These are phyloP conservation scores for Boletus huronensis DNA, from an alignment of 768 basidiomycete species.

Conservation along the genomic window DNA sequence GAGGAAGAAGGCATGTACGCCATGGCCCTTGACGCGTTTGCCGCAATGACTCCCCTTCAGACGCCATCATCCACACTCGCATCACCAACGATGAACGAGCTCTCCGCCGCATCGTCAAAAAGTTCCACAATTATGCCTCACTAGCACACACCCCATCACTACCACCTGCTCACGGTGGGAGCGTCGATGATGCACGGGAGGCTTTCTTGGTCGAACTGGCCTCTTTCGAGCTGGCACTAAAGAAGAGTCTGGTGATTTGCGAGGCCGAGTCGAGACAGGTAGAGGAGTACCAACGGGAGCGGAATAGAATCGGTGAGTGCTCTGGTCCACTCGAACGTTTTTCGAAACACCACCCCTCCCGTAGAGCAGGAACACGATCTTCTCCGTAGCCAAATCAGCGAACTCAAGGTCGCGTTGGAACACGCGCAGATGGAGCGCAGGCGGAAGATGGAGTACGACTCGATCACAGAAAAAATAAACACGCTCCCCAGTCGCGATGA, in stretches of 20 bases:
- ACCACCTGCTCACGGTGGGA: slow-evolving; percentile 25
- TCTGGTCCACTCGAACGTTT: neutral
- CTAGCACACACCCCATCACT: slow-evolving; percentile 49
- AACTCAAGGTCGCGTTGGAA: slow-evolving; percentile 71
- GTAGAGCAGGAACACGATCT: slow-evolving; percentile 70
- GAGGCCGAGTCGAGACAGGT: slow-evolving; percentile 85
- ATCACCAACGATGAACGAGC: slow-evolving; percentile 82
- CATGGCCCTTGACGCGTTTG: slow-evolving; percentile 8
- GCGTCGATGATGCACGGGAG: slow-evolving; percentile 69
- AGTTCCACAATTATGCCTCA: slow-evolving; percentile 71
- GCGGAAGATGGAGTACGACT: slow-evolving; percentile 85
- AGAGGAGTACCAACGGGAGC: slow-evolving; percentile 75
- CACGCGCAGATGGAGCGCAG: slow-evolving; percentile 73
- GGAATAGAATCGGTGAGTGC: slow-evolving; percentile 65
- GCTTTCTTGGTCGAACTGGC: slow-evolving; percentile 76
- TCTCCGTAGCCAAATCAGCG: slow-evolving; percentile 67
- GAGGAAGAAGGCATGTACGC: slow-evolving; percentile 59
- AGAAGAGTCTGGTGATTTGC: slow-evolving; percentile 80
- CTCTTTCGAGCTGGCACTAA: slow-evolving; percentile 68
- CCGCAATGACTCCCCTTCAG: slow-evolving; percentile 36
- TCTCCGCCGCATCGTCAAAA: slow-evolving; percentile 74
- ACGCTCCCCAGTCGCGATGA: slow-evolving; percentile 73
- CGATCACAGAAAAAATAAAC: slow-evolving; percentile 79
- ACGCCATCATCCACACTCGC: slow-evolving; percentile 74
- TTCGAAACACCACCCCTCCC: neutral